Base-by-base conservation (phyloP, 768 basidiomycete species). In the Multifurca ochricompacta region DNA sequence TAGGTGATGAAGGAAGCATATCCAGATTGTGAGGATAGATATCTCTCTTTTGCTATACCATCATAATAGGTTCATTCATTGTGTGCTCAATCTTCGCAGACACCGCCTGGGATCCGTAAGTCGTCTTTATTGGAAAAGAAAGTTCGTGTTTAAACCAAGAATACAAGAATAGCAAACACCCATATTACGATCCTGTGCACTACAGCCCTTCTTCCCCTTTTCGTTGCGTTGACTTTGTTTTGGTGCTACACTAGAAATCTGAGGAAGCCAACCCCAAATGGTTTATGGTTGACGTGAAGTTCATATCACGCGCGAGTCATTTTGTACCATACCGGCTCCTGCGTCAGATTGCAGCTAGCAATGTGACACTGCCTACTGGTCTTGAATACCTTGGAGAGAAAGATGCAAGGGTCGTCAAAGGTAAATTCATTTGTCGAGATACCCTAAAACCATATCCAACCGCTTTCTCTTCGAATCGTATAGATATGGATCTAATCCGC, bases 211-310 rank as follows among this genome's bases (percentile, higher is more conserved):
- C 21, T 25, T 47, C 28, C n/a, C 45, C 28, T 46, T 30, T 25
- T 31, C 11, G n/a, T n/a, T n/a, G n/a, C n/a, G n/a, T 34, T 46
- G 49, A 40, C 44, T 21, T 35, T 23, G 41, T n/a, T 21, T 25
- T 51, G 54, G 59, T 21, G 53, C 45, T 23, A 16, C 16, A 10
- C 18, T 62, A 91, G 89, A 94, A 94, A 80, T 79, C 91, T 2
- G 76, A 90, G 52, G 63, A 81, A 63, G 74, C 76, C 3, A 74
- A 81, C 10, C 93, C 93, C 1, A 88, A 78, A 65, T 97, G 93
- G 93, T 93, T 77, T 72, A 97, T 97, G 93, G 87, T 93, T 32
- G 83, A 91, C 62, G 70, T 85, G 48, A 78, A 76, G 30, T 93
- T 94, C 67, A 62, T 68, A 14, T 71, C 78, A 6, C 80, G 87